These are phyloP conservation scores for Colletotrichum sp. DNA, from an alignment of 2,329 filamentous ascomycete genomes.

Conservation along the genomic window DNA sequence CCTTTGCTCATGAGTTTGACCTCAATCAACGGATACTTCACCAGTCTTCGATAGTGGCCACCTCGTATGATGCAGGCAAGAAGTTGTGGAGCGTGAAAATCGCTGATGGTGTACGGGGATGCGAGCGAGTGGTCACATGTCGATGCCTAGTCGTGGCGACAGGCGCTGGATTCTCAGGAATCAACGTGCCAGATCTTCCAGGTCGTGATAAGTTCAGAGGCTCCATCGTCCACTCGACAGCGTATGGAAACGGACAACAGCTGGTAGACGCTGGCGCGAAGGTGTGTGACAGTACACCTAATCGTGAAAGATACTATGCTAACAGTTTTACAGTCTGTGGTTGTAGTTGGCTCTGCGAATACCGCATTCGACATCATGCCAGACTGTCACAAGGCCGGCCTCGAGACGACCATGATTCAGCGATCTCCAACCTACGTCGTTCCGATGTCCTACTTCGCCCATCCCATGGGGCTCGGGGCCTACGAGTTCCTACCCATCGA, in stretches of 20 bases:
- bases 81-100: slow-evolving; percentile 32
- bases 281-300: slow-evolving; percentile 8
- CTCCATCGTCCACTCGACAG: slow-evolving; percentile 27
- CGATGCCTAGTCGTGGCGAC: slow-evolving; percentile 32
- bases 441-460: slow-evolving; percentile 32
- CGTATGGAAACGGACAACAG: slow-evolving; percentile 25
- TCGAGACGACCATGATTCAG: slow-evolving; percentile 38
- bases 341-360: slow-evolving; percentile 45
- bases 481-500: slow-evolving; percentile 31
- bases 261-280: slow-evolving; percentile 26
- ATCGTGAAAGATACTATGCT: too few species aligned
- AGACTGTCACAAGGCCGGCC: slow-evolving; percentile 34
- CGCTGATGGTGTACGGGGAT: neutral
- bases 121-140: neutral
- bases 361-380: slow-evolving; percentile 44
- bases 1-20: slow-evolving; percentile 32
- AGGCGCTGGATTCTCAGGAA: slow-evolving; percentile 26
- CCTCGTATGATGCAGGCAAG: slow-evolving; percentile 24
- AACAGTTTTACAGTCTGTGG: too few species aligned
- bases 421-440: slow-evolving; percentile 40
- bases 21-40: slow-evolving; percentile 33
- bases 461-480: slow-evolving; percentile 29
- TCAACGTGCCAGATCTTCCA: slow-evolving; percentile 26
- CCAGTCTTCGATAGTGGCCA: slow-evolving; percentile 29
- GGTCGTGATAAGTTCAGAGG: slow-evolving; percentile 27